These are phyloP conservation scores for Termitomyces titanicus DNA, from an alignment of 768 basidiomycete genomes.

Conservation along the genomic window DNA sequence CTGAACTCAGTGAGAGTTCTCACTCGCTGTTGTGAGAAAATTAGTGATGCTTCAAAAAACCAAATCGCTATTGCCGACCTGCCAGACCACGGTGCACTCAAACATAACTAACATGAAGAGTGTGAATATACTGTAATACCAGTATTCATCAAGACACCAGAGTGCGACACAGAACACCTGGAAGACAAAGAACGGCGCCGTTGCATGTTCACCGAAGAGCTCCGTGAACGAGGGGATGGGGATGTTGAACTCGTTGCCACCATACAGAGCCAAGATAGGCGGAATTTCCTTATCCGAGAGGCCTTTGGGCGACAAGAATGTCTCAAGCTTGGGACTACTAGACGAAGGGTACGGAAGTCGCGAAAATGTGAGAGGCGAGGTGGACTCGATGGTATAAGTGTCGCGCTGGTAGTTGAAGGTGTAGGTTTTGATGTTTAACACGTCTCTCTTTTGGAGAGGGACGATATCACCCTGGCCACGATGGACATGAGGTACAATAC, in stretches of 20 bases:
- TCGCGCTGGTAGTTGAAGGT: slow-evolving; percentile 95
- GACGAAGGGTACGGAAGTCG: slow-evolving; percentile 89
- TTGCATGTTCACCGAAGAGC: slow-evolving; percentile 93
- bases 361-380: slow-evolving; percentile 59
- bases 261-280: slow-evolving; percentile 64
- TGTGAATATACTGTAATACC: slow-evolving; percentile 98
- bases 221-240: slow-evolving; percentile 93
- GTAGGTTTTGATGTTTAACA: slow-evolving; percentile 57
- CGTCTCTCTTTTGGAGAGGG: slow-evolving; percentile 57
- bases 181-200: slow-evolving; percentile 99
- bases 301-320: slow-evolving; percentile 59
- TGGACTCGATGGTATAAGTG: slow-evolving; percentile 73
- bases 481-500: slow-evolving; percentile 75
- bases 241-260: slow-evolving; percentile 94
- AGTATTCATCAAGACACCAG: slow-evolving; percentile 98
- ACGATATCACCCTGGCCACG: slow-evolving; percentile 92
- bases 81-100: slow-evolving; percentile 98
- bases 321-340: slow-evolving; percentile 57
- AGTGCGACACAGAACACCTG: slow-evolving; percentile 97
- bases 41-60: background rate
- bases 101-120: slow-evolving; percentile 98
- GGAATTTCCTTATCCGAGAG: slow-evolving; percentile 47
- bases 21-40: slow-evolving; percentile 59
- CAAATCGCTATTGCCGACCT: slow-evolving; percentile 49
- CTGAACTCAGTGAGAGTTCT: slow-evolving; percentile 92